These are phyloP conservation scores for Neurospora africana DNA, from an alignment of 495 filamentous ascomycete genomes.

Conservation along the genomic window DNA sequence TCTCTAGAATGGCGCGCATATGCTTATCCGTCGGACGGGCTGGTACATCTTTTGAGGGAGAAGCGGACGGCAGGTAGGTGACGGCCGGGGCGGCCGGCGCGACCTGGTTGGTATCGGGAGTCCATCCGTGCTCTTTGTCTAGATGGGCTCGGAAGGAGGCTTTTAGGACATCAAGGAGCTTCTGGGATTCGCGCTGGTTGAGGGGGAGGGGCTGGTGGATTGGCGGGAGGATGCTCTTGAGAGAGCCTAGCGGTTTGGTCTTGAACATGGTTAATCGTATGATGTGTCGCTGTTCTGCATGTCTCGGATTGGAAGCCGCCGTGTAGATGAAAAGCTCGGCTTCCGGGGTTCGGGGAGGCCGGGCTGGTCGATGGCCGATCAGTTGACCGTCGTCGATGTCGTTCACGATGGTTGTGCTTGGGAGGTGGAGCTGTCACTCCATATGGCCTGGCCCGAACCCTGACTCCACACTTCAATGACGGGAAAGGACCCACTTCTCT, in stretches of 20 bases:
- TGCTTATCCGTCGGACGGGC: conserved; percentile 40
- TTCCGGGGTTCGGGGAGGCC: not conserved
- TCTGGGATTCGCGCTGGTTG: conserved; percentile 50
- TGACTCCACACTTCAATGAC: not conserved
- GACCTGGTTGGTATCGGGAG: conserved; percentile 11
- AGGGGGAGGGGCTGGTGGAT: conserved; percentile 64
- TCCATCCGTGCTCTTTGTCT: conserved; percentile 50
- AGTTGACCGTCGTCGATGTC: not conserved
- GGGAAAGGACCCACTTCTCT: not conserved
- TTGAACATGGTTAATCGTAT: conserved; percentile 15
- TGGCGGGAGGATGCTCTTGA: conserved; percentile 44
- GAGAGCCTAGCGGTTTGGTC: conserved; percentile 24
- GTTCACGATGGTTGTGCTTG: not conserved
- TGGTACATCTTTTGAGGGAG: conserved; percentile 1
- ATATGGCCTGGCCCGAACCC: not conserved
- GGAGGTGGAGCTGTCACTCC: not conserved
- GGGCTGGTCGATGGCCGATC: not conserved
- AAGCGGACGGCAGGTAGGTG: conserved; percentile 11
- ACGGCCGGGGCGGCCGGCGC: conserved; percentile 12
- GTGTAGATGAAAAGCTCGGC: not conserved
- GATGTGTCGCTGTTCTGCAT: not conserved
- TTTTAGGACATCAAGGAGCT: conserved; percentile 59
- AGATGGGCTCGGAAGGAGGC: conserved; percentile 67
- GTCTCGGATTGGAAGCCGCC: not conserved
- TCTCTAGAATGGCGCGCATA: conserved; percentile 56